Evolutionary conservation across 208 protist species (phyloP).

Genomic region (Kentomonas sorsogonicus): DNA sequence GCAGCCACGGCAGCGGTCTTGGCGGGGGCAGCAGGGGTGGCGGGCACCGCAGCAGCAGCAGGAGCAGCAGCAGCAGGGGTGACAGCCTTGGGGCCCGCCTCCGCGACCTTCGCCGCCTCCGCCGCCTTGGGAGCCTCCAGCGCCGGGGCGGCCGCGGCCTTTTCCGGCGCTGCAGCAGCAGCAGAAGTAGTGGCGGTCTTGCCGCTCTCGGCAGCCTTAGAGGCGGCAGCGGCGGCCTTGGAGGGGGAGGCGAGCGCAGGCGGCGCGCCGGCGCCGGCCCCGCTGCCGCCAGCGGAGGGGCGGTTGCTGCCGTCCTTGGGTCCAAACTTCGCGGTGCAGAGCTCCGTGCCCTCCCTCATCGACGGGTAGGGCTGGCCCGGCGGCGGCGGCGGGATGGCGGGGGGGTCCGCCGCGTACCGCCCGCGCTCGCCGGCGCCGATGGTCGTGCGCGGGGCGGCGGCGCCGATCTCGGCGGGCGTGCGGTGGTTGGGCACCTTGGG

Average conservation of each 20-base stretch:
- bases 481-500: constrained; percentile 10
- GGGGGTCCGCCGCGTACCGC: neutral
- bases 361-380: neutral
- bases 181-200: neutral
- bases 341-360: constrained; percentile 16
- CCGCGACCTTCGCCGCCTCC: neutral
- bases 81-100: no score
- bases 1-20: neutral
- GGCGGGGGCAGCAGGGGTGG: neutral
- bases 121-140: neutral
- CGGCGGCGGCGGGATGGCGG: neutral
- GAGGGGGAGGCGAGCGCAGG: neutral
- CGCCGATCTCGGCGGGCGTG: constrained; percentile 7
- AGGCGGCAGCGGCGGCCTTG: neutral
- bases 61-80: no score
- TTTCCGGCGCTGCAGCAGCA: neutral
- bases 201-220: neutral
- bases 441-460: neutral
- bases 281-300: neutral
- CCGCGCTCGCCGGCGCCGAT: neutral
- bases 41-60: neutral
- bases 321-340: constrained; percentile 17
- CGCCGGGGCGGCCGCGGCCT: neutral
- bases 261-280: neutral
- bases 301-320: constrained; percentile 19